phyloP scores from a whole-genome alignment of 1,284 basidiomycete genomes.

The Ganoderma sp. region DNA sequence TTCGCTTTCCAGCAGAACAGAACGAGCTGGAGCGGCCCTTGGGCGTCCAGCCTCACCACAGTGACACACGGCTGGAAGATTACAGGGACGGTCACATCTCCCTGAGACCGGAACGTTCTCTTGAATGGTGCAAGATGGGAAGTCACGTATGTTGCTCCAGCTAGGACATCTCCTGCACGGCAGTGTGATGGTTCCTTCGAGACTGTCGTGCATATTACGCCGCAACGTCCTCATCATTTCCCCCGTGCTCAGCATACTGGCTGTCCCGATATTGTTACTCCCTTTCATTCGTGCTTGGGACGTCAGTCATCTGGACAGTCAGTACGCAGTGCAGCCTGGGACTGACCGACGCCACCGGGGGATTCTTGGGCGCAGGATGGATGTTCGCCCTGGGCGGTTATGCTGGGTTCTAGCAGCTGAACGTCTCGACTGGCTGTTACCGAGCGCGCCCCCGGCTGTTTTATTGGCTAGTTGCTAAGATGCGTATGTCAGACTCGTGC shows the following conservation, averaged over 20 bases:
- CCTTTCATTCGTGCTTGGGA: constrained; percentile 1
- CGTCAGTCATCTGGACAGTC: background rate
- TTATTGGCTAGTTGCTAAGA: constrained; percentile 3
- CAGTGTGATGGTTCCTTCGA: background rate
- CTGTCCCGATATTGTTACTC: background rate
- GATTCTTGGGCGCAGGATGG: constrained; percentile 7
- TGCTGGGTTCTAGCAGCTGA: background rate
- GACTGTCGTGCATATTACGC: background rate
- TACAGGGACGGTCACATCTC: constrained; percentile 1
- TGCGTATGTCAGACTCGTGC: background rate
- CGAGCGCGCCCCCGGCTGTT: background rate
- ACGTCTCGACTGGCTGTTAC: background rate
- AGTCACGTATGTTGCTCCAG: background rate
- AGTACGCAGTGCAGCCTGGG: constrained; percentile 7
- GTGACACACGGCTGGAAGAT: background rate
- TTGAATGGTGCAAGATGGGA: background rate
- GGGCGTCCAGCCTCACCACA: constrained; percentile 4
- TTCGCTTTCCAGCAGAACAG: constrained; percentile 3
- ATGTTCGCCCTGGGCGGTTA: constrained; percentile 2
- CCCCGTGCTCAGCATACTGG: background rate
- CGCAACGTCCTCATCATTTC: background rate
- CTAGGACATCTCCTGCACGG: background rate
- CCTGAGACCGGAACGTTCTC: background rate
- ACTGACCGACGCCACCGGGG: constrained; percentile 11
- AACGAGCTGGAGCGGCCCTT: constrained; percentile 8